Percentiles rank a stretch among this genome's conserved stretches.
Conservation (phyloP, 2,329 filamentous ascomycete genomes). For the Myriosclerotinia duriaeana region DNA sequence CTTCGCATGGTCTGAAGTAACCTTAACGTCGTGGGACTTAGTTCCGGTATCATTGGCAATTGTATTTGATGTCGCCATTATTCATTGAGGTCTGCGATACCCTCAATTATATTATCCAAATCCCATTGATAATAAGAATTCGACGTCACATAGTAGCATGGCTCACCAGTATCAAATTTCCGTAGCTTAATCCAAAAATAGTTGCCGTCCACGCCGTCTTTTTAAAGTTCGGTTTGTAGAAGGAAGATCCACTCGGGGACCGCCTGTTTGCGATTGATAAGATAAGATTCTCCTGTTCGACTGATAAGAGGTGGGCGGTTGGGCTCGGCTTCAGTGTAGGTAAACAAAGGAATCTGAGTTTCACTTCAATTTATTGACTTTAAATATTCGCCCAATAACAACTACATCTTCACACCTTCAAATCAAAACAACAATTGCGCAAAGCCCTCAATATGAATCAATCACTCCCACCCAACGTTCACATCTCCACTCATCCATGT, state of each 20-base stretch:
- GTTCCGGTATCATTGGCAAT: background rate
- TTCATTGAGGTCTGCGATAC: background rate
- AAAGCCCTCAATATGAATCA: constrained; percentile 32
- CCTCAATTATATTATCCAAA: background rate
- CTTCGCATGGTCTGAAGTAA: background rate
- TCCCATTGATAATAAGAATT: background rate
- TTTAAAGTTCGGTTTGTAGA: constrained; percentile 1
- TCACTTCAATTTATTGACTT: background rate
- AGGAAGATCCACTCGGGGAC: constrained; percentile 1
- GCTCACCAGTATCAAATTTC: background rate
- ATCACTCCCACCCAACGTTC: constrained; percentile 60
- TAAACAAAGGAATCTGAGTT: constrained; percentile 9
- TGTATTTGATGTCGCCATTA: constrained; percentile 24
- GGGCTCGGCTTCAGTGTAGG: background rate
- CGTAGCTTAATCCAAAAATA: background rate
- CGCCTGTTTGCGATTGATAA: constrained; percentile 21
- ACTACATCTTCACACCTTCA: background rate
- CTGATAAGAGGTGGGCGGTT: constrained; percentile 12
- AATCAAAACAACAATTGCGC: background rate
- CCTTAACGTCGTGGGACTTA: background rate
- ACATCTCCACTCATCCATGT: constrained; percentile 84
- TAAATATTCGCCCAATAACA: background rate
- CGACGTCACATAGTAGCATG: background rate
- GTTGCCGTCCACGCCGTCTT: constrained; percentile 5
- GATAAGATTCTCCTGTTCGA: background rate